Base-by-base conservation (phyloP, 495 filamentous ascomycete species). In the Penicillium atrosanguineum region DNA sequence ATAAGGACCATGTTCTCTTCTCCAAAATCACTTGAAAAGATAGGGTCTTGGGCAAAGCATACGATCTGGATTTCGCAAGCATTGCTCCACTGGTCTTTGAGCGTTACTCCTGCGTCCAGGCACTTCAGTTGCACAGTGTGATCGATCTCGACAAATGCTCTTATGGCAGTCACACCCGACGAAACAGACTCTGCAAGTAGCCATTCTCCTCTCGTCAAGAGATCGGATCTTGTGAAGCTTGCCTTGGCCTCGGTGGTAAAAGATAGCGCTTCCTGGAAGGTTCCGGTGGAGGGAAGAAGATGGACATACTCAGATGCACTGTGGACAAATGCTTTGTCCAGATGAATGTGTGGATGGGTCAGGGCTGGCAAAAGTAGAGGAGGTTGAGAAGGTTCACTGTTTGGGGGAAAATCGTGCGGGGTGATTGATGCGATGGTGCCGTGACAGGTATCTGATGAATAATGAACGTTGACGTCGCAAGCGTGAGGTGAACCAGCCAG, bases 141-240 rank as follows among this genome's bases (percentile, higher is more conserved):
- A 67, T 91, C 88, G 1, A 91, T 76, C 67, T 91, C 88, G 15
- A 88, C 87, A 57, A 90, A 90, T 12, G 84, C 84, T 39, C 87
- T 72, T 78, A 90, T 86, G 39, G 78, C 78, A 0, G 86, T 89
- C 8, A 90, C 88, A 0, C 87, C 88, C 18, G 79, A 72, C 14
- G 72, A 65, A 41, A 86, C 77, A 54, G 85, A 88, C 55, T 88
- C 85, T 41, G 83, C 79, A 15, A 91, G 75, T 6, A 91, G 73
- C 75, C 83, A 82, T 44, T 77, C 70, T 4, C 87, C 87, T 60
- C 88, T 74, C 46, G 74, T 64, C 11, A 85, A 65, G 34, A 91
- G 73, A 69, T 90, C 86, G 0, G 77, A 57, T 4, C 67, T 60
- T 1, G 75, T 79, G 66, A 89, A 90, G 18, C 76, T 71, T 15